Evolutionary conservation across 352 stramenopile genomes (phyloP), one percentile per base, ranked within the genome.

Genomic region (Globisporangium orthogonon): DNA sequence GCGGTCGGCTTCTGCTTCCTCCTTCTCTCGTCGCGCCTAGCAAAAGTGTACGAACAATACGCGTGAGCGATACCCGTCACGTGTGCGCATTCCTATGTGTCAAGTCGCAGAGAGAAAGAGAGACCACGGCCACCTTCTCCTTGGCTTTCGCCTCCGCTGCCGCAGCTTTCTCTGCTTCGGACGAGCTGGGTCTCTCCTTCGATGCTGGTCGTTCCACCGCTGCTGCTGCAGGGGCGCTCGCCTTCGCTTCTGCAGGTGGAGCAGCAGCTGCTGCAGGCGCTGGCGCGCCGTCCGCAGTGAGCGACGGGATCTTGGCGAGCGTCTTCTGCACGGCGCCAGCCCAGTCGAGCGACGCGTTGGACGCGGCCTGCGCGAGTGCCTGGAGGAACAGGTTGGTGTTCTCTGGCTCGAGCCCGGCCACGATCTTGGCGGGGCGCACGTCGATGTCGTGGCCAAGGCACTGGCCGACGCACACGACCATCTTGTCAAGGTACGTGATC

Each of bases 351-450:
- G 76, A 77, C 23, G 69, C 49, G 61, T 91, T 76, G 39, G 71
- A 71, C 17, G 83, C 80, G 0, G 69, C 79, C 29, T 70, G 65
- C 3, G 78, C 86, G 31, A 95, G 67, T 7, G 72, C 73, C 54
- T 89, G 82, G 14, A 96, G 65, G 43, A 95, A 74, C 10, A 89
- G 11, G 56, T 95, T 95, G 29, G 86, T 96, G 67, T 90, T 91
- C 61, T 95, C 82, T 2, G 84, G 61, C 56, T 96, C 86, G 31
- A 91, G 70, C 0, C 86, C 86, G 1, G 83, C 85, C 52, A 96
- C 83, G 66, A 96, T 89, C 74, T 96, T 94, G 57, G 76, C 70
- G 3, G 83, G 86, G 52, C 82, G 81, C 55, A 86, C 81, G 66
- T 93, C 83, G 23, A 95, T 54, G 14, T 86, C 73, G 49, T 65